Conservation (phyloP, 129 eudicot genomes). For the Artemisia annua region DNA sequence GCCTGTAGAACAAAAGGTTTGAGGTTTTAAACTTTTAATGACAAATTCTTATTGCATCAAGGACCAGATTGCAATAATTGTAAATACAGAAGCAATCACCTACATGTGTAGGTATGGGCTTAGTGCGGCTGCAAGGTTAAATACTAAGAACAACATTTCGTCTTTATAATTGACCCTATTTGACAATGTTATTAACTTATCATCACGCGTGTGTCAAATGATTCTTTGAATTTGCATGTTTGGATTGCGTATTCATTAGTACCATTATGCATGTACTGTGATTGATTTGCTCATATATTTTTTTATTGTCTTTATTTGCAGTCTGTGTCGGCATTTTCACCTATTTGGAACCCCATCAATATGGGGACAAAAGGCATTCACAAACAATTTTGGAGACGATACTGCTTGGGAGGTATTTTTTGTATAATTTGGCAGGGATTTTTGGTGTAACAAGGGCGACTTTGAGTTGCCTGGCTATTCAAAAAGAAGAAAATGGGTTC, state of each 20-base stretch:
- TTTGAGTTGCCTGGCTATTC: neutral
- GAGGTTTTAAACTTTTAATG: no score
- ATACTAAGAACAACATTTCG: no score
- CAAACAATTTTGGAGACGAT: slow-evolving; percentile 82
- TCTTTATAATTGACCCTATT: no score
- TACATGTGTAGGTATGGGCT: no score
- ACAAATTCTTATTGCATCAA: no score
- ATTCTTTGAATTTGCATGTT: neutral
- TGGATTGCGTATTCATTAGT: neutral
- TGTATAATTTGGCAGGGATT: neutral
- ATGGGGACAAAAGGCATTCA: slow-evolving; percentile 98
- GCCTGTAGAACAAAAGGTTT: no score
- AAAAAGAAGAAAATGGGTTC: no score
- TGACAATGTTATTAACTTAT: no score
- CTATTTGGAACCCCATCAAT: slow-evolving; percentile 80
- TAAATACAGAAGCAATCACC: no score
- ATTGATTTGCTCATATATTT: neutral
- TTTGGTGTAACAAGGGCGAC: slow-evolving; percentile 30
- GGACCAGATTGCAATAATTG: no score
- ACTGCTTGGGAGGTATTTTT: slow-evolving; percentile 89
- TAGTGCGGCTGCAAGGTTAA: no score
- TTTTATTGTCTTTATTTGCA: slow-evolving; percentile 30
- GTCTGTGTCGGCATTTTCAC: slow-evolving; percentile 98
- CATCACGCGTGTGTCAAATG: neutral
- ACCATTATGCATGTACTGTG: no score